Evolutionary conservation across 495 filamentous ascomycete species (phyloP).

Genomic region (Parmelia sp.): DNA sequence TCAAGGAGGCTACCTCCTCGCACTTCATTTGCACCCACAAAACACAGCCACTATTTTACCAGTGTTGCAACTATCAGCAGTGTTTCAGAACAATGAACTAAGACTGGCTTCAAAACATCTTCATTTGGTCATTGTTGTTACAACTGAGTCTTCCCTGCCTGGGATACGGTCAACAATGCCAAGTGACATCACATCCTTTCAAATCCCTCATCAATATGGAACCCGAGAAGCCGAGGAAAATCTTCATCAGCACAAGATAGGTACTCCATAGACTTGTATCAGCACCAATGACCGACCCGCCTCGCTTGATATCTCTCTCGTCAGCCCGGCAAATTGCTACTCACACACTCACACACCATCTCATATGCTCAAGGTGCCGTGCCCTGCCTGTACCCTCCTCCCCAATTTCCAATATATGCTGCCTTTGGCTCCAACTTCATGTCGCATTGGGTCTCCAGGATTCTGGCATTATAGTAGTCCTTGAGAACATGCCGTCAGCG

Average conservation of each 20-base stretch:
- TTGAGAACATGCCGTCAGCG: neutral
- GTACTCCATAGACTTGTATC: too few relatives aligned
- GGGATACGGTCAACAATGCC: neutral
- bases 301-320: neutral
- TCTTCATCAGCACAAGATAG: neutral
- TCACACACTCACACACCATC: neutral
- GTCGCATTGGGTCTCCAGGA: neutral
- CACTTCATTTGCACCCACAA: slow-evolving; percentile 1
- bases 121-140: neutral
- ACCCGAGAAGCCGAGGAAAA: neutral
- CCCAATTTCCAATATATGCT: neutral
- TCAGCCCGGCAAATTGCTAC: too few relatives aligned
- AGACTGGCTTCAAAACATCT: neutral
- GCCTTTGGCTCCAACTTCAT: neutral
- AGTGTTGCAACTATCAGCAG: neutral
- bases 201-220: neutral
- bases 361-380: too few relatives aligned
- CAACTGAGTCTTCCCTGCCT: neutral
- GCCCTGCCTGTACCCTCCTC: neutral
- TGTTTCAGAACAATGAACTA: neutral
- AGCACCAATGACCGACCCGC: neutral
- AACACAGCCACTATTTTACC: neutral
- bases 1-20: too few relatives aligned
- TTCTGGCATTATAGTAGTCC: too few relatives aligned
- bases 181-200: neutral